Conservation (phyloP, 495 filamentous ascomycete species). For the Podospora appendiculata region DNA sequence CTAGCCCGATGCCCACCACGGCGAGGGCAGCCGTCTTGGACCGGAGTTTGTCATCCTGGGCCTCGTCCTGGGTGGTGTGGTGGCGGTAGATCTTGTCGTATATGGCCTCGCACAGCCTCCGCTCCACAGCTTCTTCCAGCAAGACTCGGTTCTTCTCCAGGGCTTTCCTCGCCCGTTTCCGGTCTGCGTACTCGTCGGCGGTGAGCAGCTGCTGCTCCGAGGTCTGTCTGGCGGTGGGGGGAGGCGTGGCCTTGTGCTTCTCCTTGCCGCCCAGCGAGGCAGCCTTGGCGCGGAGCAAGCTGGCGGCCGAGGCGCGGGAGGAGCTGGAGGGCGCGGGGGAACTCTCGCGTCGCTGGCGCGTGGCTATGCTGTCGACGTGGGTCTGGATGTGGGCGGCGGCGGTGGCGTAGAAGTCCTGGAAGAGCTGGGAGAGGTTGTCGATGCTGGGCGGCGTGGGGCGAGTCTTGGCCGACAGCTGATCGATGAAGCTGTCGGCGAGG, state of each 20-base stretch:
- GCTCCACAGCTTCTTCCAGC: conserved; percentile 89
- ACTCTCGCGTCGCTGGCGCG: conserved; percentile 56
- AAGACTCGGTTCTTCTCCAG: conserved; percentile 67
- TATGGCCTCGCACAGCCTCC: conserved; percentile 75
- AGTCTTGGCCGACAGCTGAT: conserved; percentile 80
- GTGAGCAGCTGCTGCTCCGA: conserved; percentile 88
- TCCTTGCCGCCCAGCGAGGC: conserved; percentile 44
- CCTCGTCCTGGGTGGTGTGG: conserved; percentile 85
- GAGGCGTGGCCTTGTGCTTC: conserved; percentile 27
- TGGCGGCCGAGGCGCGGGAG: conserved; percentile 43
- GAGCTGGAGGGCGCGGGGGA: conserved; percentile 46
- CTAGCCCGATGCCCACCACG: conserved; percentile 81
- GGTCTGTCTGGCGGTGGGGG: conserved; percentile 18
- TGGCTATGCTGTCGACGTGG: conserved; percentile 76
- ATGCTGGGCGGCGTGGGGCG: conserved; percentile 77
- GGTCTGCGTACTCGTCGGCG: conserved; percentile 69
- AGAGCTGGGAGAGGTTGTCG: conserved; percentile 74
- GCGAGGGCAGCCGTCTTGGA: conserved; percentile 89
- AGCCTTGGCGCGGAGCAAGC: conserved; percentile 42
- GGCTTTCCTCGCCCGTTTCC: conserved; percentile 66
- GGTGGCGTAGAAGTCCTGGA: conserved; percentile 88
- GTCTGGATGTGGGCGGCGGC: conserved; percentile 79
- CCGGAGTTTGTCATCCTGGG: conserved; percentile 86
- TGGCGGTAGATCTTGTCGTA: conserved; percentile 89
- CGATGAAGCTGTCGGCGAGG: conserved; percentile 89